Base-by-base conservation (phyloP, 2,329 filamentous ascomycete species). In the Chaetomium strumarium region DNA sequence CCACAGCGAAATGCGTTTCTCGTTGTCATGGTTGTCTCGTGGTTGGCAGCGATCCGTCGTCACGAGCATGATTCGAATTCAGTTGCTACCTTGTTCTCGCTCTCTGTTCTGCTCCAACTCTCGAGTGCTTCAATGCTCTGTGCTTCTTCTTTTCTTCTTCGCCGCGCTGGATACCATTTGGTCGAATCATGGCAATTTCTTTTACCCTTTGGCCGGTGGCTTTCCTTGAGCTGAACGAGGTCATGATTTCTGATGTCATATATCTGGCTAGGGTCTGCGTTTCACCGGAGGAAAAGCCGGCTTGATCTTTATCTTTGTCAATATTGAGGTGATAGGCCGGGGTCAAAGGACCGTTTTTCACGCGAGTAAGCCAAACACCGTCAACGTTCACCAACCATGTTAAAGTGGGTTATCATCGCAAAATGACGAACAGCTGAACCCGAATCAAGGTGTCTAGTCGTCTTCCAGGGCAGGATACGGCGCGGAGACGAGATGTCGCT, bases 131-230 rank as follows among this genome's bases (percentile, higher is more conserved):
- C 14, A 12, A 12, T 34, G 33, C 4, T 3, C 33, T 14, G 33
- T 34, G 24, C 12, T 34, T 4, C 11, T 48, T 38, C 40, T 19
- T 48, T 44, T 36, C 24, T 54, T 19, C 49, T 36, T 39, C 33
- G 37, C 42, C 58, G 54, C 60, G 54, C 60, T 62, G 62, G 64
- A 65, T 65, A 64, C 62, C 62, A 58, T 48, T 58, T 57, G 56
- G 48, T 49, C 17, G 40, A 58, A 57, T 42, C 58, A 60, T 60
- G 58, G 52, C 51, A 55, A 46, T 57, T 49, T 58, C 55, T 57
- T 52, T 52, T 56, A n/a, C n/a, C 50, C 38, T 31, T 40, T 49
- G 39, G 44, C 42, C 46, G 49, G 53, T 33, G 33, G 51, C 44
- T 50, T 42, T 42, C 33, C 24, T 50, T 47, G n/a, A 33, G 24